A percentile compares a stretch with the other conserved stretches of the same genome.
These are phyloP conservation scores for Phyllosticta citribraziliensis DNA, from an alignment of 2,329 filamentous ascomycete species.

Conservation along the genomic window DNA sequence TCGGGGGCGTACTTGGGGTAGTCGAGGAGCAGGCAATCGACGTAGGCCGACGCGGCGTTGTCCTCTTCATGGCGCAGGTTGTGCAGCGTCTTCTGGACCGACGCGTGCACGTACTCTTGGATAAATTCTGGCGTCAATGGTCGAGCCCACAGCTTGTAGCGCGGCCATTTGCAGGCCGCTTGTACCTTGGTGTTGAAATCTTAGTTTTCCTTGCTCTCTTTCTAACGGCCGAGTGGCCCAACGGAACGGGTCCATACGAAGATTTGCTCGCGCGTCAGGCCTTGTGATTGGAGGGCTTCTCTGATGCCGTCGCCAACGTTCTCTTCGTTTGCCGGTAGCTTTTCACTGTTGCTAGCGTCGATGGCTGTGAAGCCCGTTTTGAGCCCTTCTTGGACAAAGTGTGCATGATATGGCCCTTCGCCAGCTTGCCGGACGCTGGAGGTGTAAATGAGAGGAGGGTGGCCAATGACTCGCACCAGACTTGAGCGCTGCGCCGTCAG, in stretches of 20 bases:
- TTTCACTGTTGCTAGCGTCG: slow-evolving; percentile 63
- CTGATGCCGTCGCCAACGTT: slow-evolving; percentile 58
- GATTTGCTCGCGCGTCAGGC: slow-evolving; percentile 50
- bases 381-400: slow-evolving; percentile 60
- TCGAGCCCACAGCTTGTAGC: slow-evolving; percentile 47
- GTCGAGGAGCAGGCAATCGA: slow-evolving; percentile 52
- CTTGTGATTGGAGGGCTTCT: slow-evolving; percentile 48
- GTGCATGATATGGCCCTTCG: slow-evolving; percentile 38
- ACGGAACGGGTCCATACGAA: slow-evolving; percentile 41
- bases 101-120: slow-evolving; percentile 55
- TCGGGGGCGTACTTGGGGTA: slow-evolving; percentile 39
- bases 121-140: slow-evolving; percentile 51
- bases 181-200: slow-evolving; percentile 46
- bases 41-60: slow-evolving; percentile 33
- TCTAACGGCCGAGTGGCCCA: neutral
- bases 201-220: too few species aligned
- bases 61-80: slow-evolving; percentile 42
- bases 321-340: slow-evolving; percentile 71
- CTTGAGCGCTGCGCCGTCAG: too few species aligned
- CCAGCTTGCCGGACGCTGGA: slow-evolving; percentile 64
- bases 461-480: neutral
- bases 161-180: slow-evolving; percentile 66
- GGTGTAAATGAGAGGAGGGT: neutral
- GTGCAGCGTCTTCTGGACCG: slow-evolving; percentile 55
- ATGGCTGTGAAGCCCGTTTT: slow-evolving; percentile 60